Base-by-base conservation (phyloP, 2,329 filamentous ascomycete species). In the Cercospora beticola region DNA sequence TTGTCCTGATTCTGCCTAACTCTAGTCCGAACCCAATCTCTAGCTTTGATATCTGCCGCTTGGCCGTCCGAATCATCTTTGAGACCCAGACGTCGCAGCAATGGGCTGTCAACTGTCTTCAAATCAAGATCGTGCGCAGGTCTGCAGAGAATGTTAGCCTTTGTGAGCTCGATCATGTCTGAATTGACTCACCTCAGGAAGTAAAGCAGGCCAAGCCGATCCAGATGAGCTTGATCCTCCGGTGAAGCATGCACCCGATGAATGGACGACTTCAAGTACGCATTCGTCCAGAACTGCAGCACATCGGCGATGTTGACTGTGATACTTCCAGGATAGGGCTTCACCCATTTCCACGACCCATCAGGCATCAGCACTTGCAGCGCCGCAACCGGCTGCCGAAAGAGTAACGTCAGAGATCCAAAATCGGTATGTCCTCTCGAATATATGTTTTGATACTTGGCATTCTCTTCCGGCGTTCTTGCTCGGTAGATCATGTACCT, bases 221-320 rank as follows among this genome's bases (percentile, higher is more conserved):
- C 81, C 26, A 82, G 66, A 69, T 82, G 77, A 2, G 79, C 80
- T 72, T 86, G 84, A 64, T 86, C 84, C 12, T 79, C 70, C 0
- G 84, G 84, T 1, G 83, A 84, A 10, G 81, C 79, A 56, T 82
- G 79, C 0, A 86, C 84, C 1, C 84, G 81, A 65, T 86, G 84
- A n/a, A 85, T 78, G 10, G 80, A 83, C 4, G 79, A 82, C 74
- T 86, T 85, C 54, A 86, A 77, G 68, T 81, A 82, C 10, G 80
- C 80, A 23, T 77, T 78, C 0, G 79, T 81, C 71, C 79, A 78
- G 56, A 79, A 79, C 6, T 78, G 77, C 57, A 82, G 77, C 2
- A 80, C 79, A 33, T 82, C 80, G 30, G 79, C 79, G 16, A 81
- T 78, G 66, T 81, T 82, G 43, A 82, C 78, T 1, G 80, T 81